Evolutionary conservation across 495 filamentous ascomycete species (phyloP).

Genomic region (Hyaloscypha finlandica): DNA sequence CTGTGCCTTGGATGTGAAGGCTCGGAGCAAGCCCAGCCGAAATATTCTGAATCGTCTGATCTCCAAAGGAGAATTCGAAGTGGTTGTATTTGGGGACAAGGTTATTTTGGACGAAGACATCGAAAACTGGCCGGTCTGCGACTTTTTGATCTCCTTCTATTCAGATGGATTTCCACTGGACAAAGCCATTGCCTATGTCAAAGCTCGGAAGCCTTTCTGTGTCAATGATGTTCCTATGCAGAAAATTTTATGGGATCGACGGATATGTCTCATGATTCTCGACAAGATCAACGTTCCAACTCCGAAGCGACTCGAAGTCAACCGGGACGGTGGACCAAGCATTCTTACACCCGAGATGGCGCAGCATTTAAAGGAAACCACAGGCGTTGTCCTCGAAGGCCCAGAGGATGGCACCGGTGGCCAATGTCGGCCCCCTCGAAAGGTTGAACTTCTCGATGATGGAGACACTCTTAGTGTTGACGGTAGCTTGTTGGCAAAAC

Average conservation of each 20-base stretch:
- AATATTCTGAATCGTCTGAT: conserved; percentile 94
- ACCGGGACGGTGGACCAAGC: conserved; percentile 86
- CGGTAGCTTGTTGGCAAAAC: conserved; percentile 78
- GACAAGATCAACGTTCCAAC: conserved; percentile 88
- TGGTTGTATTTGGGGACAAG: conserved; percentile 97
- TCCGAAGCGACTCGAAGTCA: conserved; percentile 88
- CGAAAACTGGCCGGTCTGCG: conserved; percentile 76
- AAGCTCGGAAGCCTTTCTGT: conserved; percentile 89
- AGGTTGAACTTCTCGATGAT: conserved; percentile 81
- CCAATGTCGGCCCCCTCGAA: conserved; percentile 55
- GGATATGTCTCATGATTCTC: conserved; percentile 82
- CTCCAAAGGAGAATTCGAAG: conserved; percentile 88
- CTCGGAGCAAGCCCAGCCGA: conserved; percentile 90
- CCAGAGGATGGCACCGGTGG: conserved; percentile 69
- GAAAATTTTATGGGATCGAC: conserved; percentile 94
- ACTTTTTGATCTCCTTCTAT: conserved; percentile 97
- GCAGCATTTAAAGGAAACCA: conserved; percentile 73
- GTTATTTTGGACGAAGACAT: conserved; percentile 91
- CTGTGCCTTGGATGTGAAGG: conserved; percentile 94
- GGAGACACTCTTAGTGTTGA: conserved; percentile 88
- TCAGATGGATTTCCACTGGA: conserved; percentile 96
- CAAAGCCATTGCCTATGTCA: conserved; percentile 93
- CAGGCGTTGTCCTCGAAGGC: conserved; percentile 76
- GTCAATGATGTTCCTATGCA: conserved; percentile 99
- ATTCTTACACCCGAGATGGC: conserved; percentile 75